These are phyloP conservation scores for Chlamydomonas schloesseri DNA, from an alignment of 139 green algal genomes.

Conservation along the genomic window DNA sequence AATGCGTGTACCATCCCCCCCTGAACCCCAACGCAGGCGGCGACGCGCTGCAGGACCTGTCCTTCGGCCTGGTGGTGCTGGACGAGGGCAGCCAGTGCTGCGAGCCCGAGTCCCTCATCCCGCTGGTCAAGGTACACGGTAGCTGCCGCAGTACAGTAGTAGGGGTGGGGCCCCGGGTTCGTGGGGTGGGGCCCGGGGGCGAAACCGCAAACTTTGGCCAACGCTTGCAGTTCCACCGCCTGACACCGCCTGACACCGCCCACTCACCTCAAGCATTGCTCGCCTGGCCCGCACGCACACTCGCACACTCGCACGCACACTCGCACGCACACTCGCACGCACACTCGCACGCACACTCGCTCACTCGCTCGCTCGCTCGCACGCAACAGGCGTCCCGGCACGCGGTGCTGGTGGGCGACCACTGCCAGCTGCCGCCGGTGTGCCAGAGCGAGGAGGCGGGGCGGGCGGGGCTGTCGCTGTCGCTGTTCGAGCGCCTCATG, in stretches of 20 bases:
- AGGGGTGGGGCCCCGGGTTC: background rate
- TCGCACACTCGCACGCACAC: no score
- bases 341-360: no score
- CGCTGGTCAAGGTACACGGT: constrained; percentile 48
- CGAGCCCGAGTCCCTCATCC: constrained; percentile 53
- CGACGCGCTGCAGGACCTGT: constrained; percentile 39
- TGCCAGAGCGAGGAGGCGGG: constrained; percentile 54
- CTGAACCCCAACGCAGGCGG: background rate
- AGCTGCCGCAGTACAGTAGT: no score
- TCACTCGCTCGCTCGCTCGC: background rate
- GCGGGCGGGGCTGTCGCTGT: constrained; percentile 67
- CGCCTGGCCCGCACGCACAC: no score
- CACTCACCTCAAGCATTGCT: no score
- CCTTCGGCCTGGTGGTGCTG: constrained; percentile 50
- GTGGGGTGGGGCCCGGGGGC: background rate
- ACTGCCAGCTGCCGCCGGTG: constrained; percentile 87
- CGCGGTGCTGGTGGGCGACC: constrained; percentile 87
- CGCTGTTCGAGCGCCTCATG: constrained; percentile 82
- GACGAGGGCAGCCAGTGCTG: constrained; percentile 56
- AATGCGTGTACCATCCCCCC: no score
- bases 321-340: no score
- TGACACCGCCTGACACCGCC: no score
- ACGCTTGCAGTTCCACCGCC: no score
- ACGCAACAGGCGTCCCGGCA: constrained; percentile 14
- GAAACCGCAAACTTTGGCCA: no score